Evolutionary conservation across 2,329 filamentous ascomycete genomes (phyloP), one percentile per base, ranked within the genome.

Genomic region (Xylariaceae sp.): DNA sequence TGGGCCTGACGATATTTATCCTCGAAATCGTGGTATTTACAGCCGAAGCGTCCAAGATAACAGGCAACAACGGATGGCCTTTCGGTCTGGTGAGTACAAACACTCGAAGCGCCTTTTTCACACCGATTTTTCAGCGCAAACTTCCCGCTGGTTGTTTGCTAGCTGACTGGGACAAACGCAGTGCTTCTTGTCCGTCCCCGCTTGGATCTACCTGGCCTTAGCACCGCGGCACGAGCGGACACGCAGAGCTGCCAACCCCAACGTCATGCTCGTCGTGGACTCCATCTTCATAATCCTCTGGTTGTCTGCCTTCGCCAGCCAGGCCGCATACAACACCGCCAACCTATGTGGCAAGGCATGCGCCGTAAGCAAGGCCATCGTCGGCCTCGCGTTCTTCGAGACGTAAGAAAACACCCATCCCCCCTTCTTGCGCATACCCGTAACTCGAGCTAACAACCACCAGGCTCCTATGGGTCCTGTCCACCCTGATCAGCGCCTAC

Each of bases 291-390:
- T 76, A 68, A 71, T 88, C 64, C 74, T 88, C 62, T 88, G 86
- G 85, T 76, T 89, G 49, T 86, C 85, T 2, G 86, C 82, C 15
- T 88, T 88, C 69, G 81, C 86, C 35, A 80, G 83, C 15, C 83
- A 88, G 69, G 85, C 86, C 2, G 78, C 82, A 7, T 88, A 83
- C 74, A 88, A 88, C 74, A 77, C 78, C 2, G 76, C 77, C 18
- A 77, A 77, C 60, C 74, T 77, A 34, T 88, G 85, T 67, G 81
- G 81, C 2, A 72, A 75, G 37, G 82, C 74, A 44, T 88, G 86
- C 70, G 72, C 74, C n/a, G 71, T 83, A 52, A 87, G 84, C 76
- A 87, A 86, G 70, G 83, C 77, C 57, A 78, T 87, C 62, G 85
- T 88, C 23, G 86, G 77, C 23, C 68, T 88, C 18, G 84, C 82